phyloP scores from a whole-genome alignment of 2,329 filamentous ascomycete genomes.

The Elsinoe perseae region DNA sequence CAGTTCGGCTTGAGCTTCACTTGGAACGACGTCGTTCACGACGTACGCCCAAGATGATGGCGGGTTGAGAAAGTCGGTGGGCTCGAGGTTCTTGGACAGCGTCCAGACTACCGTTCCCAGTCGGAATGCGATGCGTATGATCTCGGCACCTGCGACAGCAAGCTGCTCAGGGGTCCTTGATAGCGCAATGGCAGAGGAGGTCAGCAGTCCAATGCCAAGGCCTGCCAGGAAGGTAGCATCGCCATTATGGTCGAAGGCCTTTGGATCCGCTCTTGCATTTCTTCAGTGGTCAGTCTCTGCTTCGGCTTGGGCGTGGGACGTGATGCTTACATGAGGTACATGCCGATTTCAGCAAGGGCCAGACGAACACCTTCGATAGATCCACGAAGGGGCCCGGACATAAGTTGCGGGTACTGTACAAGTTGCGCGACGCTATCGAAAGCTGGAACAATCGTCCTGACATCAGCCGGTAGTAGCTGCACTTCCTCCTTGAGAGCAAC shows the following conservation, averaged over 20 bases:
- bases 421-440: constrained; percentile 35
- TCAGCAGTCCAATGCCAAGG: constrained; percentile 41
- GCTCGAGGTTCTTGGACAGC: constrained; percentile 36
- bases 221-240: constrained; percentile 31
- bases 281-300: too few species aligned
- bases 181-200: constrained; percentile 37
- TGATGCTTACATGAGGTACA: constrained; percentile 13
- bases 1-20: constrained; percentile 34
- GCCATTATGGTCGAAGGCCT: too few species aligned
- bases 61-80: constrained; percentile 29
- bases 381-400: constrained; percentile 36
- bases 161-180: constrained; percentile 36
- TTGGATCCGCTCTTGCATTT: too few species aligned
- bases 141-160: constrained; percentile 36
- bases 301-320: background rate
- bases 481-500: constrained; percentile 31
- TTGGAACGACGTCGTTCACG: constrained; percentile 28
- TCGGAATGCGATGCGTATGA: constrained; percentile 39
- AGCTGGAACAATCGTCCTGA: constrained; percentile 10
- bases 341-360: constrained; percentile 19
- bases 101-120: constrained; percentile 39
- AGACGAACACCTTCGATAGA: constrained; percentile 39
- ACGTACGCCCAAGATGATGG: constrained; percentile 39
- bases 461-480: background rate
- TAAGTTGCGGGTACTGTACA: constrained; percentile 31